A percentile compares a stretch with the other conserved stretches of the same genome.
phyloP scores from a whole-genome alignment of 768 basidiomycete species.

The Naganishia onofrii region DNA sequence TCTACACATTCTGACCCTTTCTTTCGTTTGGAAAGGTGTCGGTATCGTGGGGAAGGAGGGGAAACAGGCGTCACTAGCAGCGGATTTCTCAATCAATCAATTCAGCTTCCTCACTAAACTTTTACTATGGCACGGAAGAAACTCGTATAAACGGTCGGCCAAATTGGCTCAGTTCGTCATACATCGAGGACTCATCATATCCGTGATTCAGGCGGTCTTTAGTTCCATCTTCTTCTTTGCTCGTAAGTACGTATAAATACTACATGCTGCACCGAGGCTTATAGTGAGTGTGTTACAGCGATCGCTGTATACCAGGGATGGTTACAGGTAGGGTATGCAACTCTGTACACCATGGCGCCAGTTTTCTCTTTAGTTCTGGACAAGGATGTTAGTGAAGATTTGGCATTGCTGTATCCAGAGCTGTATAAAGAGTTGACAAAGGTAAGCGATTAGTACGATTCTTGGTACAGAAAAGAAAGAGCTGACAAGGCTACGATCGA shows the following conservation, averaged over 20 bases:
- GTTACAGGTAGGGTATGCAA: constrained; percentile 95
- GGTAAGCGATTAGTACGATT: constrained; percentile 55
- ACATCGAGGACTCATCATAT: constrained; percentile 93
- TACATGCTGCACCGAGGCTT: not conserved
- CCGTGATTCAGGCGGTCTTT: constrained; percentile 96
- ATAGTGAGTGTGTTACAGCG: constrained; percentile 53
- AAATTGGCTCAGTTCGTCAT: constrained; percentile 99
- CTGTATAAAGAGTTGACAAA: constrained; percentile 96
- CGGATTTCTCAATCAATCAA: constrained; percentile 96
- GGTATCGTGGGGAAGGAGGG: constrained; percentile 99
- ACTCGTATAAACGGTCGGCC: constrained; percentile 95
- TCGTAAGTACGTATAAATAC: constrained; percentile 37
- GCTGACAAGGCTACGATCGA: not conserved
- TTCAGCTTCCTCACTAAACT: constrained; percentile 94
- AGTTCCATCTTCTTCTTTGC: constrained; percentile 61
- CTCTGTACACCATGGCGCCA: constrained; percentile 95
- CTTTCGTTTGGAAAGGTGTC: constrained; percentile 61
- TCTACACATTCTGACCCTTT: not conserved
- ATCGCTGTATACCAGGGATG: constrained; percentile 98
- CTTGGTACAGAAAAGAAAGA: not conserved
- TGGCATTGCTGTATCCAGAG: constrained; percentile 93
- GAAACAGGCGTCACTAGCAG: constrained; percentile 96
- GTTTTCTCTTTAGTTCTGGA: constrained; percentile 97
- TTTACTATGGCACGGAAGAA: constrained; percentile 96
- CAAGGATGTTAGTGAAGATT: constrained; percentile 89